Evolutionary conservation across 305 asterid species (phyloP).

Genomic region (Salvia sclarea): DNA sequence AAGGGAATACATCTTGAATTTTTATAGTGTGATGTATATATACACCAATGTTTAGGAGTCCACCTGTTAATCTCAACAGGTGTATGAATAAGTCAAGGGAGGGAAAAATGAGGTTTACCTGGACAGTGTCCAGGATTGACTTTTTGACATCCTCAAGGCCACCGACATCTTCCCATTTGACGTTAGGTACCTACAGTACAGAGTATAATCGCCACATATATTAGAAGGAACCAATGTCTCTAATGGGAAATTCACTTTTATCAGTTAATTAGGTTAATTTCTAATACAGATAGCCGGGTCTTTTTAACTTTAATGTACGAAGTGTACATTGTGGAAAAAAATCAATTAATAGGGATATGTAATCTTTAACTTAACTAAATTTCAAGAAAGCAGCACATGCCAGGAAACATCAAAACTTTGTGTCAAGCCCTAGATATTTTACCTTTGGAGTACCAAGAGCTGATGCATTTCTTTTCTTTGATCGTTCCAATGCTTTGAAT

Average conservation of each 20-base stretch:
- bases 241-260: background rate
- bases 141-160: slow-evolving; percentile 98
- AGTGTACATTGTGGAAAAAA: slow-evolving; percentile 5
- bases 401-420: slow-evolving; percentile 25
- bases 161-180: slow-evolving; percentile 99
- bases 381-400: slow-evolving; percentile 23
- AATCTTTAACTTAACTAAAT: slow-evolving; percentile 1
- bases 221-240: slow-evolving; percentile 1
- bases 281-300: slow-evolving; percentile 10
- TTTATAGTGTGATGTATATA: too few relatives aligned
- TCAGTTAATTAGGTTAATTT: slow-evolving; percentile 16
- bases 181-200: slow-evolving; percentile 71
- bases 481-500: slow-evolving; percentile 78
- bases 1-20: too few relatives aligned
- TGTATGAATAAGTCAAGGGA: slow-evolving; percentile 17
- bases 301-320: background rate
- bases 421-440: slow-evolving; percentile 24
- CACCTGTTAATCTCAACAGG: slow-evolving; percentile 10
- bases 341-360: background rate
- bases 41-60: too few relatives aligned
- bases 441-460: slow-evolving; percentile 99
- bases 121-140: slow-evolving; percentile 93
- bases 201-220: slow-evolving; percentile 11
- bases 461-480: slow-evolving; percentile 94
- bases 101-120: slow-evolving; percentile 47